phyloP scores from a whole-genome alignment of 352 stramenopile genomes.

The Pythium aristosporum region DNA sequence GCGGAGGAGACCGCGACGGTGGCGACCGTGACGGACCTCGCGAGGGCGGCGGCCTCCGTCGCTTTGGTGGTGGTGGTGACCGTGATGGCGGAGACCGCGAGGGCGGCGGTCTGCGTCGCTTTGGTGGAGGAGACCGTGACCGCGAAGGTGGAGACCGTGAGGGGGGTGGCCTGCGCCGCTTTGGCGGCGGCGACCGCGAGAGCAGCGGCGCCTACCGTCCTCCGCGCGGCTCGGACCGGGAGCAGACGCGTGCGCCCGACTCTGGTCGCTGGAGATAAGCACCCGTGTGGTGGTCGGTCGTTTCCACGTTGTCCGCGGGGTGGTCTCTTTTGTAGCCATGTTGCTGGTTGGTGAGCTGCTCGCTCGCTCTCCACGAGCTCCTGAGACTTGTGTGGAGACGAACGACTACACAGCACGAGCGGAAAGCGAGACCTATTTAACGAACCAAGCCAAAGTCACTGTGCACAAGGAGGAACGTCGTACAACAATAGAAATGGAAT shows the following conservation, averaged over 20 bases:
- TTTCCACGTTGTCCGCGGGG: too few relatives aligned
- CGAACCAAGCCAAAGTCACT: too few relatives aligned
- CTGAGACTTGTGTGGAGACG: too few relatives aligned
- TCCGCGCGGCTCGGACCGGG: conserved; percentile 29
- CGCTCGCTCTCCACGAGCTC: too few relatives aligned
- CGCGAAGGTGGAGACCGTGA: conserved; percentile 11
- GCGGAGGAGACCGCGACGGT: conserved; percentile 29
- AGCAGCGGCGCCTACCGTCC: conserved; percentile 37
- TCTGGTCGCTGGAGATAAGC: conserved; percentile 67
- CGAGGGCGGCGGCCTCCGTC: conserved; percentile 13
- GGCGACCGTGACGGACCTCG: conserved; percentile 13
- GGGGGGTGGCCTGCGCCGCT: not conserved
- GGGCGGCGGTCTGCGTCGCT: not conserved
- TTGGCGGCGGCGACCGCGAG: conserved; percentile 14
- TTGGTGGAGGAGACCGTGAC: conserved; percentile 9
- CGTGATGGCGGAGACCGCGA: not conserved
- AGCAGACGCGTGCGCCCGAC: conserved; percentile 43
- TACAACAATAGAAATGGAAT: not conserved
- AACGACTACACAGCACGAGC: too few relatives aligned
- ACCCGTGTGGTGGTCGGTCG: too few relatives aligned
- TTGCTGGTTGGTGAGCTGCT: too few relatives aligned
- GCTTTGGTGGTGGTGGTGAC: conserved; percentile 3
- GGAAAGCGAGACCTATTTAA: too few relatives aligned
- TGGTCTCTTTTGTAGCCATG: too few relatives aligned
- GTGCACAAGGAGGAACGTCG: too few relatives aligned